phyloP scores from a whole-genome alignment of 257 asterid species.

The Nicotiana otophora region DNA sequence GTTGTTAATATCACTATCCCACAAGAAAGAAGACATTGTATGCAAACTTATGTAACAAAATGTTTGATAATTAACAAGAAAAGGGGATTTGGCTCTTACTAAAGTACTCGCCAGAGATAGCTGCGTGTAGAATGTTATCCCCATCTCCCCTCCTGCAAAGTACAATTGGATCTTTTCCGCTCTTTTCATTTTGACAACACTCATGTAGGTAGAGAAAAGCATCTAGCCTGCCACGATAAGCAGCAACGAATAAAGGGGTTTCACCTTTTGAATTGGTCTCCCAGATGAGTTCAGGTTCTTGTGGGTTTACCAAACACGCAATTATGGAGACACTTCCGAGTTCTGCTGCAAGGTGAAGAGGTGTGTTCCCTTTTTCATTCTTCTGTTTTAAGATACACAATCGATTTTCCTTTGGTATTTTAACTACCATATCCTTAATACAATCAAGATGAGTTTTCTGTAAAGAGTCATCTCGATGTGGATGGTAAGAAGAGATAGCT shows the following conservation, averaged over 20 bases:
- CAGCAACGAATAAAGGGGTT: slow-evolving; percentile 46
- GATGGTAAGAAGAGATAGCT: slow-evolving; percentile 34
- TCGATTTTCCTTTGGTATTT: background rate
- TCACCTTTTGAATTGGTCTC: slow-evolving; percentile 27
- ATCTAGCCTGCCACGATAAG: slow-evolving; percentile 26
- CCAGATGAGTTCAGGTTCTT: slow-evolving; percentile 9
- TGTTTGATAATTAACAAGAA: background rate
- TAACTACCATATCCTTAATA: slow-evolving; percentile 14
- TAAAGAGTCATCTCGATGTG: background rate
- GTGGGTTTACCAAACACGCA: slow-evolving; percentile 2
- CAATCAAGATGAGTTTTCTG: background rate
- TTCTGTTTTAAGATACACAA: background rate
- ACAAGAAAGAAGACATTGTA: background rate
- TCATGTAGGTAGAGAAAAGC: slow-evolving; percentile 24
- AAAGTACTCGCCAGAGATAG: slow-evolving; percentile 39
- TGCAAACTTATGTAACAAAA: background rate
- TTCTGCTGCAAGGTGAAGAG: slow-evolving; percentile 48
- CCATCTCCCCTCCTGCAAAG: slow-evolving; percentile 38
- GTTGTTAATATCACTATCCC: background rate
- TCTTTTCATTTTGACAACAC: background rate
- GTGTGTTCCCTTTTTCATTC: slow-evolving; percentile 37
- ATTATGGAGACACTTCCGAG: slow-evolving; percentile 26
- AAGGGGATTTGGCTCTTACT: slow-evolving; percentile 13
- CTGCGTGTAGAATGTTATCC: slow-evolving; percentile 34
- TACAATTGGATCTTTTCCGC: background rate